Evolutionary conservation across 202 grass and related monocot genomes (phyloP), one percentile per base, ranked within the genome.

Genomic region (Schoenoplectus tabernaemontani): DNA sequence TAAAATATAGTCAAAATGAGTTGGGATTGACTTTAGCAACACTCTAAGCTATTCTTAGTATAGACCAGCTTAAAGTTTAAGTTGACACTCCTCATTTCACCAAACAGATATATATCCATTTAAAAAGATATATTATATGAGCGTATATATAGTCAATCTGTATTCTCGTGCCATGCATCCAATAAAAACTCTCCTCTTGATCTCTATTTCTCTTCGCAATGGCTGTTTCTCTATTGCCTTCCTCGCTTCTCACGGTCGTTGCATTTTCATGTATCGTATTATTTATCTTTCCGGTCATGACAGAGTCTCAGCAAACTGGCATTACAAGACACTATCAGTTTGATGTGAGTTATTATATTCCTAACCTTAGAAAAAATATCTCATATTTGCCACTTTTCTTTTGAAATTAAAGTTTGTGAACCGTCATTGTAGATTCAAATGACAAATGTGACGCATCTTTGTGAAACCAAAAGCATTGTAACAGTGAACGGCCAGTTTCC

Each of bases 401-500:
- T 53, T 53, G 28, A 9, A 15, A 47, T 46, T 9, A 33, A 74
- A 33, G 15, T 74, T 5, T n/a, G 13, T 79, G 30, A n/a, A 41
- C 32, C 43, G 19, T 17, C 59, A 17, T 64, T 59, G 33, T 30
- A 93, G 91, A 86, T 91, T 81, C 88, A 82, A 24, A 89, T 91
- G 89, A 68, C 84, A 10, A 92, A 88, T 12, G 83, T 96, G 67
- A 90, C 89, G 12, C 78, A 83, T 17, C 83, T 96, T 62, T 96
- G 92, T 79, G 64, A 57, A 84, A 88, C 85, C 5, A 96, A 83
- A 85, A 96, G 89, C 89, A 79, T 96, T 60, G 87, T 88, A 24
- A 92, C 92, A 44, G 89, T 92, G 85, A 90, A 96, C 76, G 87
- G 89, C 0, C 81, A 7, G 73, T 92, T 92, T 83, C 89, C 89